Base-by-base conservation (phyloP, 108 stramenopile genomes). In the Cylindrotheca fusiformis region DNA sequence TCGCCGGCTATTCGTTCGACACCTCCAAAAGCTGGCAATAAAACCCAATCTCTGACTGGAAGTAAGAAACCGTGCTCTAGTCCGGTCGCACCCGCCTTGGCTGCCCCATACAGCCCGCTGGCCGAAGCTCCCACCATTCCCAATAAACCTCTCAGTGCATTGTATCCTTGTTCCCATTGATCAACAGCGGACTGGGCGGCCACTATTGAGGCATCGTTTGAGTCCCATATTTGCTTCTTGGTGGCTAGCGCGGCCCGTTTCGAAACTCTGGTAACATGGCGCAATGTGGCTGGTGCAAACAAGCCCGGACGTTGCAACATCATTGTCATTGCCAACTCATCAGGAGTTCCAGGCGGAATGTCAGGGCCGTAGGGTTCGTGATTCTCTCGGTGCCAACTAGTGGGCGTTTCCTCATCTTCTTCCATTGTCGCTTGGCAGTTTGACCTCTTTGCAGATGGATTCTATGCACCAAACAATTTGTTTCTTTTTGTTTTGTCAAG, bases 181-280 rank as follows among this genome's bases (percentile, higher is more conserved):
- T 87, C 85, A 0, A 82, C 81, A 2, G 85, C 85, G 18, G 56
- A 44, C 26, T 78, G 72, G 22, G 85, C 85, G 5, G 77, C 85
- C 21, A 77, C 73, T 28, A 83, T 73, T 5, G 62, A 65, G 4
- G 69, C 57, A 53, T 83, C 85, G 52, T 83, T 87, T 19, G 81
- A 80, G 56, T 87, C 82, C 85, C 85, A 87, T 47, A 87, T 68
- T 57, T 75, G 55, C 65, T 72, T 46, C 50, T 83, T 83, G 58
- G 74, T 83, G 31, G 66, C 48, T 23, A 76, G 32, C 1, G 64
- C 82, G 0, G 75, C 82, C 30, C 55, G 74, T 24, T 69, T 74
- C 10, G 74, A 67, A 12, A 75, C 70, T 22, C 74, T 74, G 50
- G 53, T 65, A n/a, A 76, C 64, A 8, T 60, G 67, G 1, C 59